These are phyloP conservation scores for Dalbergia oliveri DNA, from an alignment of 306 rosid genomes.

Conservation along the genomic window DNA sequence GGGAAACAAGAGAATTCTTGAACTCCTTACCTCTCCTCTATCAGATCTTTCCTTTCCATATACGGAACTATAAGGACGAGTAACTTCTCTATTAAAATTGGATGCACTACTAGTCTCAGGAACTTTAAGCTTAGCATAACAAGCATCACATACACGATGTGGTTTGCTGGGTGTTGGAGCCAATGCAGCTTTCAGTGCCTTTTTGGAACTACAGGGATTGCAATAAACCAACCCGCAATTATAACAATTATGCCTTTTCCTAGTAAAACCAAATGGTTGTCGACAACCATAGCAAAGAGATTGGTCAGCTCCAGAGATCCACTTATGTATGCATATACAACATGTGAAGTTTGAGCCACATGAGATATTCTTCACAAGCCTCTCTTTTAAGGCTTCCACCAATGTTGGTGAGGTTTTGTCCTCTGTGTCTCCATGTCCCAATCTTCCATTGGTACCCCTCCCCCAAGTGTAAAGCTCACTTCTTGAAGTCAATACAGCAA, in stretches of 20 bases:
- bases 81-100: constrained; percentile 51
- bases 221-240: constrained; percentile 94
- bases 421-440: constrained; percentile 87
- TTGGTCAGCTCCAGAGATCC: constrained; percentile 96
- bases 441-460: constrained; percentile 90
- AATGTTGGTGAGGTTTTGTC: constrained; percentile 76
- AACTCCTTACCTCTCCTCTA: constrained; percentile 63
- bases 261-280: constrained; percentile 93
- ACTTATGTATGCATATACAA: constrained; percentile 90
- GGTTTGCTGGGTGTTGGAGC: constrained; percentile 99
- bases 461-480: constrained; percentile 98
- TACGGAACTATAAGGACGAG: constrained; percentile 57
- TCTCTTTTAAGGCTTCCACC: constrained; percentile 90
- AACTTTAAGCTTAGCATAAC: constrained; percentile 78
- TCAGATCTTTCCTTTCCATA: constrained; percentile 62
- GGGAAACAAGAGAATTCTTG: constrained; percentile 74
- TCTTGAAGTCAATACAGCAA: constrained; percentile 85
- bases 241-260: constrained; percentile 94
- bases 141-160: constrained; percentile 93
- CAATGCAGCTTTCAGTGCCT: constrained; percentile 81
- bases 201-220: constrained; percentile 95
- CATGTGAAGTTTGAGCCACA: constrained; percentile 89
- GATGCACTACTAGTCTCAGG: constrained; percentile 56
- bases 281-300: constrained; percentile 92
- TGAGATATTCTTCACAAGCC: constrained; percentile 78